Conservation (phyloP, 495 filamentous ascomycete genomes). For the Neurospora discreta region DNA sequence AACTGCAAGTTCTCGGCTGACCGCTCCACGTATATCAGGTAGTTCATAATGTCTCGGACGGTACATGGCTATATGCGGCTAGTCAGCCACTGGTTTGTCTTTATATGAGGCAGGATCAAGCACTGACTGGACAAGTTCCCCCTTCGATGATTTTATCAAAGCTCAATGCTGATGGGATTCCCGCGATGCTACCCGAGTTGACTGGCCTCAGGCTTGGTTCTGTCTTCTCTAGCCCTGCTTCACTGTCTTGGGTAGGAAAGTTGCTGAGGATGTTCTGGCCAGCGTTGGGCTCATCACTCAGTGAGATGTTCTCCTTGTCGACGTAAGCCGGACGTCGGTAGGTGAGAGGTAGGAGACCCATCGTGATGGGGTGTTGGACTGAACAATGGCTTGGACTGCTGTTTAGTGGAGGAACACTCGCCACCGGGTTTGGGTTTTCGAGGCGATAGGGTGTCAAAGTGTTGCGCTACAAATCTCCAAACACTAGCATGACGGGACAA, state of each 20-base stretch:
- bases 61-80: constrained; percentile 51
- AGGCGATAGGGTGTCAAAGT: background rate
- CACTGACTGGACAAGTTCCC: constrained; percentile 65
- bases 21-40: constrained; percentile 62
- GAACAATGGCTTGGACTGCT: background rate
- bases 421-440: background rate
- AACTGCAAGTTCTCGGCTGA: constrained; percentile 72
- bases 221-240: constrained; percentile 3
- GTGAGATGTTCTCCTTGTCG: constrained; percentile 8
- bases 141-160: constrained; percentile 62
- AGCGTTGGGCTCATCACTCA: constrained; percentile 3
- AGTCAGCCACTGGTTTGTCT: background rate
- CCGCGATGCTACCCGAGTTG: constrained; percentile 10
- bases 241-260: constrained; percentile 3
- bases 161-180: constrained; percentile 56
- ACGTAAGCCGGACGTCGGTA: constrained; percentile 31
- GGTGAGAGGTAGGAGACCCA: constrained; percentile 24
- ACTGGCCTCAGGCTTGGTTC: constrained; percentile 14
- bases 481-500: background rate
- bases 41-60: constrained; percentile 69
- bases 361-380: constrained; percentile 2
- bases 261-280: constrained; percentile 15
- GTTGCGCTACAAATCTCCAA: background rate
- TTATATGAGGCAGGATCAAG: background rate
- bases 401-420: background rate